Evolutionary conservation across 257 asterid genomes (phyloP).

Genomic region (Przewalskia tangutica): DNA sequence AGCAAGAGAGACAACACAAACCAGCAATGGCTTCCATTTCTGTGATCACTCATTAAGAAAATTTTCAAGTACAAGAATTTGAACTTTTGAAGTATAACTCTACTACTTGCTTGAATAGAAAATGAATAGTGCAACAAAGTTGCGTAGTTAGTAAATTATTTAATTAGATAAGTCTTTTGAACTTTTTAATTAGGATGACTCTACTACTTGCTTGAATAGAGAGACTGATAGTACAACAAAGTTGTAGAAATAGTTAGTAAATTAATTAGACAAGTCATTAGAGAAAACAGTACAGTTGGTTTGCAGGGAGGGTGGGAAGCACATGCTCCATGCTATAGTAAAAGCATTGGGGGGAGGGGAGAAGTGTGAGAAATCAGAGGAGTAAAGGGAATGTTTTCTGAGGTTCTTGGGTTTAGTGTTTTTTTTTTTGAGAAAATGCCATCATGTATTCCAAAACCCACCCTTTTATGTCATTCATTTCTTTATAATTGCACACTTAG

Average conservation of each 20-base stretch:
- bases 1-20: conserved; percentile 17
- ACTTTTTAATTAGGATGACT: background rate
- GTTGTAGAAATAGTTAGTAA: background rate
- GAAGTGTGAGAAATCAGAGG: background rate
- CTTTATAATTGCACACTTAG: conserved; percentile 14
- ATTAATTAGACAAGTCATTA: conserved; percentile 17
- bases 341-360: background rate
- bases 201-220: background rate
- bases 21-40: conserved; percentile 18
- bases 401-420: conserved; percentile 22
- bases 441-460: conserved; percentile 51
- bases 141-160: background rate
- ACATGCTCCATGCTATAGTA: conserved; percentile 37
- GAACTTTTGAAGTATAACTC: background rate
- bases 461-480: conserved; percentile 15
- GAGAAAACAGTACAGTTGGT: conserved; percentile 28
- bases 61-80: background rate
- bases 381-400: conserved; percentile 12
- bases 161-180: background rate
- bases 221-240: background rate
- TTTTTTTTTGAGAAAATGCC: conserved; percentile 38
- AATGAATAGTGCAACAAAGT: background rate
- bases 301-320: conserved; percentile 67
- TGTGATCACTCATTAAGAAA: background rate
- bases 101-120: background rate